Base-by-base conservation (phyloP, 805 yeast genomes). In the Isabelozyma gotoi region DNA sequence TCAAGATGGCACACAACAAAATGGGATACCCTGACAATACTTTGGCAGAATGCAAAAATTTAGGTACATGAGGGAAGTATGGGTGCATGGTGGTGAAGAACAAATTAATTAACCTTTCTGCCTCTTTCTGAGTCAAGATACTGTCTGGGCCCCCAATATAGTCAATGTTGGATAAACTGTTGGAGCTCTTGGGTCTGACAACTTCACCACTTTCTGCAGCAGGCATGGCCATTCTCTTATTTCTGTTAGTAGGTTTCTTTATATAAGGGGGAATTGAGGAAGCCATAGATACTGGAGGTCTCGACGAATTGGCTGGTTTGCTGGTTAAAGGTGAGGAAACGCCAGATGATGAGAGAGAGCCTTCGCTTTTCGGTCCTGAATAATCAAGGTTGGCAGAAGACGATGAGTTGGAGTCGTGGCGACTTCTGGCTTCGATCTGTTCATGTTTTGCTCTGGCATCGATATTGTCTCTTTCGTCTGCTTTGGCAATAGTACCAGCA, bases 1-100 rank as follows among this genome's bases (percentile, higher is more conserved):
- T 87, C 36, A 91, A 67, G 10, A 91, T 81, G 1, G 96, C 83
- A 59, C 94, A 85, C 20, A 90, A 62, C 34, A 91, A 69, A 48
- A 91, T 81, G 1, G 97, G 96, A 61, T 87, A 86, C 3, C 84
- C 84, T 0, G 90, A 83, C 27, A 91, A 65, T 5, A 76, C 79
- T 36, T 78, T 77, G 0, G 88, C 78, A 42, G 80, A 74, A 39
- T 84, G 91, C 33, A 90, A 59, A 48, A 85, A 87, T 21, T 73
- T 68, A 0, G 97, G 96, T 33, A 92, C 76, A 57, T 84, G 87
- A 1, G 97, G 97, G 65, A 86, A 91, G 61, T 81, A 91, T 2
- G 96, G 97, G 62, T 88, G 95, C 82, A 91, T 78, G 3, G 89
- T 80, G 3, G 79, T 62, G 59, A 88, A 88, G 62, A 87, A 91